Base-by-base conservation (phyloP, 495 filamentous ascomycete species). In the Hyphodiscus hymeniophilus region DNA sequence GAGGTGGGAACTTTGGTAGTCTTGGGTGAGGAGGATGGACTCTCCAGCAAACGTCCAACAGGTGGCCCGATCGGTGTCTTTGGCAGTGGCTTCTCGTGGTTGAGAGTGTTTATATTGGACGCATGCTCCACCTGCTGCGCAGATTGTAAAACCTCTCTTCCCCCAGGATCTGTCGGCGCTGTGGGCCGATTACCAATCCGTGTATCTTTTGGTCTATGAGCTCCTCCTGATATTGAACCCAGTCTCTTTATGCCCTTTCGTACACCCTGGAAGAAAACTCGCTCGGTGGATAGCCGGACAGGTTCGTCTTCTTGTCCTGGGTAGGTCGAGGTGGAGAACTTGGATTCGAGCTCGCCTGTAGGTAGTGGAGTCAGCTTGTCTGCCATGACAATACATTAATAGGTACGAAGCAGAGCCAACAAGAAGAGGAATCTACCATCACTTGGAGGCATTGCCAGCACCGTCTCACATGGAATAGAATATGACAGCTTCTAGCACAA, bases 1-100 rank as follows among this genome's bases (percentile, higher is more conserved):
- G 38, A 16, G 18, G 42, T 24, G 23, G 41, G 42, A 16, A 41
- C 38, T 54, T 49, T 51, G 4, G 53, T 50, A 4, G 57, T 60
- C 26, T 54, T 47, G 8, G 47, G 48, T 13, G 52, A 46, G 10
- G 43, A 53, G 26, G 48, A 48, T 7, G 32, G 38, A 4, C 21
- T 52, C 17, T 44, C 23, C 12, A 46, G 42, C 11, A 47, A 23
- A n/a, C 36, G 31, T 40, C 56, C 50, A 17, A 52, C 11, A 0
- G 50, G 44, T 34, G 53, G 57, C n/a, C 47, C 54, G 4, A 40
- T 7, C 13, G 57, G 57, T 48, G 55, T 48, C 38, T 73, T 69
- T 38, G 72, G 73, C 34, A 75, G 56, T 28, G 73, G 72, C 56
- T 77, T 76, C 41, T 68, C 66, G 44, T 70, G 67, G 57, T 67